Evolutionary conservation across 768 basidiomycete genomes (phyloP).

Genomic region (Boletales sp.): DNA sequence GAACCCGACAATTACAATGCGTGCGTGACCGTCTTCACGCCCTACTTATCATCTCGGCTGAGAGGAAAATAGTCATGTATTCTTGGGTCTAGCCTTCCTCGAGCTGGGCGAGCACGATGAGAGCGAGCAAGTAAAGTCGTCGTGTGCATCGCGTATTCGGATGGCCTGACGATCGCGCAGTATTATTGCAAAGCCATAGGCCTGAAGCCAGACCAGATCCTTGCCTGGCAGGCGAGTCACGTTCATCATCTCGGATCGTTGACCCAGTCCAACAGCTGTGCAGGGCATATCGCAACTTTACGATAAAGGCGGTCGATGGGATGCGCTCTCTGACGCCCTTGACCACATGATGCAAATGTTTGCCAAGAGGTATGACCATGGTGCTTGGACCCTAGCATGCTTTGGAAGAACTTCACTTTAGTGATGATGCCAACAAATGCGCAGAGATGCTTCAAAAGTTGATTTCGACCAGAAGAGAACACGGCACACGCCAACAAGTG

Average conservation of each 20-base stretch:
- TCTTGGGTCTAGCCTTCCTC: conserved; percentile 74
- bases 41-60: neutral
- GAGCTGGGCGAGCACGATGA: conserved; percentile 67
- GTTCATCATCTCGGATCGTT: conserved; percentile 6
- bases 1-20: conserved; percentile 87
- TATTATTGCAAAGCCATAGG: conserved; percentile 75
- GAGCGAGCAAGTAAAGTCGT: conserved; percentile 78
- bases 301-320: conserved; percentile 60
- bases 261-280: conserved; percentile 1
- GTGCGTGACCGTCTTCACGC: conserved; percentile 44
- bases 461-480: conserved; percentile 55
- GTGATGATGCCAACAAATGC: conserved; percentile 73
- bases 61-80: conserved; percentile 62
- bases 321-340: conserved; percentile 50
- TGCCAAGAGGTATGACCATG: conserved; percentile 48
- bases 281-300: conserved; percentile 76
- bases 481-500: conserved; percentile 62
- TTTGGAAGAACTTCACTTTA: conserved; percentile 25
- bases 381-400: neutral
- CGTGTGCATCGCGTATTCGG: neutral
- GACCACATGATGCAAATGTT: conserved; percentile 56
- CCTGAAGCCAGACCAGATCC: conserved; percentile 59
- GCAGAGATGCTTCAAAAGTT: conserved; percentile 80
- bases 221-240: conserved; percentile 79
- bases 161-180: conserved; percentile 38